Evolutionary conservation across 495 filamentous ascomycete species (phyloP).

Genomic region (Penicillium soppii): DNA sequence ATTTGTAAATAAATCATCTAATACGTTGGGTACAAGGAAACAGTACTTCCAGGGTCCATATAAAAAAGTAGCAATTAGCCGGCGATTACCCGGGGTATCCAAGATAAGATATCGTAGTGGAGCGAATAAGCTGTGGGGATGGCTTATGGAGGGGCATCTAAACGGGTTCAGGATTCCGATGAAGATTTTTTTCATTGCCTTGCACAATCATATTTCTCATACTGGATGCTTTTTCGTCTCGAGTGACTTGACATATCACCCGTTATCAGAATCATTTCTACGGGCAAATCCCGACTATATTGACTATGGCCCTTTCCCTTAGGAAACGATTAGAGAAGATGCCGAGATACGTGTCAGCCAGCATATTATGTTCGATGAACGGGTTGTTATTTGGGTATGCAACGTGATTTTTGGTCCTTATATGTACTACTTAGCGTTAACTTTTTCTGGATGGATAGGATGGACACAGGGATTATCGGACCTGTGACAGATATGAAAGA

Average conservation of each 20-base stretch:
- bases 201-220: too few relatives aligned
- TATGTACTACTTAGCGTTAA: too few relatives aligned
- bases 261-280: not conserved
- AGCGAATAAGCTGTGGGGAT: not conserved
- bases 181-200: too few relatives aligned
- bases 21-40: too few relatives aligned
- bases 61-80: not conserved
- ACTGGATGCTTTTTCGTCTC: too few relatives aligned
- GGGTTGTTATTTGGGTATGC: constrained; percentile 11
- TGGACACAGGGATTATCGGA: constrained; percentile 64
- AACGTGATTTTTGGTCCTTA: too few relatives aligned
- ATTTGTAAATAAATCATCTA: not conserved
- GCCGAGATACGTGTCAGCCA: not conserved
- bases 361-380: not conserved
- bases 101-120: not conserved
- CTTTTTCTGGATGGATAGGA: too few relatives aligned
- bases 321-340: not conserved
- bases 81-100: not conserved
- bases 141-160: not conserved
- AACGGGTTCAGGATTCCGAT: not conserved
- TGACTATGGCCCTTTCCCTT: not conserved
- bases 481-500: constrained; percentile 58
- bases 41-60: too few relatives aligned
- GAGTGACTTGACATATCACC: too few relatives aligned
- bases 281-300: not conserved